Evolutionary conservation across 1,139 yeast species (phyloP), one percentile per base, ranked within the genome.

Genomic region (Sugiyamaella novakii): DNA sequence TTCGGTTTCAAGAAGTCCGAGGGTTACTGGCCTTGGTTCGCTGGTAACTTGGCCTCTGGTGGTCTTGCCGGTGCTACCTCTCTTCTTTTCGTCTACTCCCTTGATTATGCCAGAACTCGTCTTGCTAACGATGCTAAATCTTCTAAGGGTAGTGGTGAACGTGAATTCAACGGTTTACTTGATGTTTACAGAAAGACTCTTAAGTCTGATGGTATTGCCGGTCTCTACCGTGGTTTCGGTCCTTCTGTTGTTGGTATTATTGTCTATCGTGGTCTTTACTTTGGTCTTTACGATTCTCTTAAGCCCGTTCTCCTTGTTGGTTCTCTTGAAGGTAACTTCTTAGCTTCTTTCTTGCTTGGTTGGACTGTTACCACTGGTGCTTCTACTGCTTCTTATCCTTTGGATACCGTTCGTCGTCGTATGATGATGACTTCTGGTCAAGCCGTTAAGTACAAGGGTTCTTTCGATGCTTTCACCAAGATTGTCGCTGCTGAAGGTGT

Each of bases 371-470:
- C 87, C 72, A 82, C 86, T 62, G 84, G 81, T 74, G 84, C 88
- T 64, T 83, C 87, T 64, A 80, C 86, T 60, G 87, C 86, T 66
- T 82, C 87, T 65, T 83, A 83, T 79, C 88, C 88, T 72, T 79
- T 83, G 69, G 88, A 83, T 75, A 83, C 88, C 66, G 84, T 83
- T 69, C 83, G 88, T 79, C 83, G 89, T 79, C 83, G 88, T 78
- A 83, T 83, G 88, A 83, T 83, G 88, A 83, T 84, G 87, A 84
- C 89, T 62, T 83, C 88, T 58, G 87, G 87, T 69, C 84, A 82
- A 73, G 84, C 84, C 67, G 85, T 82, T 66, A 81, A 82, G 76
- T 84, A 84, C 80, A 73, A 76, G 71, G 82, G 84, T 69, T 84
- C 88, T 60, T 75, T 81, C 72, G 87, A 83, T 70, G 86, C 87